Evolutionary conservation across 257 asterid species (phyloP).

Genomic region (Agastache rugosa): DNA sequence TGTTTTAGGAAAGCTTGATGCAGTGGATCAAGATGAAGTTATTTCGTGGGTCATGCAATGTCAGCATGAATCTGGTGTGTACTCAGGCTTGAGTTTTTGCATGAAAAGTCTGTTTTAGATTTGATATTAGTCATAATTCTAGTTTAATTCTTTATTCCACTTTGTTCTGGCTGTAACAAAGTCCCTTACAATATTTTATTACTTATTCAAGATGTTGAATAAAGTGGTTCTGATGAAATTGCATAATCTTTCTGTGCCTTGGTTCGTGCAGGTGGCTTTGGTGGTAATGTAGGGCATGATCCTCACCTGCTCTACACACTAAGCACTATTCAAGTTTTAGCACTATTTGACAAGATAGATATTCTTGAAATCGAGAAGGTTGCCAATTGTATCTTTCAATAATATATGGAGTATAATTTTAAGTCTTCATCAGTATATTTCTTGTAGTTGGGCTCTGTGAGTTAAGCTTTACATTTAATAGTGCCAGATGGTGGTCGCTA

Average conservation of each 20-base stretch:
- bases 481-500: not conserved
- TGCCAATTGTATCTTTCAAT: slow-evolving; percentile 73
- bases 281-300: slow-evolving; percentile 94
- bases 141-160: not conserved
- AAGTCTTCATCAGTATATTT: slow-evolving; percentile 6
- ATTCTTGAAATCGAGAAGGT: slow-evolving; percentile 82
- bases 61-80: slow-evolving; percentile 92
- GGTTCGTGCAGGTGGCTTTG: slow-evolving; percentile 77
- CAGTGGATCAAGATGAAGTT: slow-evolving; percentile 79
- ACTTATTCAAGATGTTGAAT: slow-evolving; percentile 4
- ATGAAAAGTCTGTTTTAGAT: not conserved
- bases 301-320: slow-evolving; percentile 84
- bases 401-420: not conserved
- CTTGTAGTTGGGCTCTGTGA: slow-evolving; percentile 22
- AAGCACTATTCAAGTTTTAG: slow-evolving; percentile 91
- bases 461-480: not conserved
- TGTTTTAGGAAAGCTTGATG: slow-evolving; percentile 71
- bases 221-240: slow-evolving; percentile 13
- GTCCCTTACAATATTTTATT: not conserved
- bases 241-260: slow-evolving; percentile 9
- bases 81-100: slow-evolving; percentile 20
- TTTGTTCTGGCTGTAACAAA: slow-evolving; percentile 13
- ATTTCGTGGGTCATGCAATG: slow-evolving; percentile 88
- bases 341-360: slow-evolving; percentile 75
- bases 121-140: not conserved